Percentiles rank a stretch among this genome's conserved stretches.
phyloP scores from a whole-genome alignment of 139 green algal species.

The Chlorella sorokiniana region DNA sequence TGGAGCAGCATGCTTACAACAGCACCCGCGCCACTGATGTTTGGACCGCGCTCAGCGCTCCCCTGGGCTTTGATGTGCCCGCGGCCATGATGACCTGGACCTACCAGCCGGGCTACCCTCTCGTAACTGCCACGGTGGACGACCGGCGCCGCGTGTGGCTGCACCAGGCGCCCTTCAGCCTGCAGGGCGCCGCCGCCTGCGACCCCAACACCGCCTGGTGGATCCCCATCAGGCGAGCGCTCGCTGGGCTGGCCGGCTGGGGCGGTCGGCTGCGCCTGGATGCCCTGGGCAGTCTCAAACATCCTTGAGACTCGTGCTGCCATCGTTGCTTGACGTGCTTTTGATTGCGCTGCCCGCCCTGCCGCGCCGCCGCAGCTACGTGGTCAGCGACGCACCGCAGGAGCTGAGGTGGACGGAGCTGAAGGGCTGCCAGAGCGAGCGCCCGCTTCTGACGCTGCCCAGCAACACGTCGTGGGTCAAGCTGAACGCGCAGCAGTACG shows the following conservation, averaged over 20 bases:
- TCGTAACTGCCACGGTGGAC: slow-evolving; percentile 41
- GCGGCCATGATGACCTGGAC: slow-evolving; percentile 51
- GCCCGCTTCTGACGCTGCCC: background rate
- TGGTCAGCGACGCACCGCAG: background rate
- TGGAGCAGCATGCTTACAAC: slow-evolving; percentile 39
- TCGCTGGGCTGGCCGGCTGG: background rate
- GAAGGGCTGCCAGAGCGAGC: slow-evolving; percentile 14
- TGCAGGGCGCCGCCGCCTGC: slow-evolving; percentile 13
- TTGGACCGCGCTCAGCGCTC: slow-evolving; percentile 38
- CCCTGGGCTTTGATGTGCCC: background rate
- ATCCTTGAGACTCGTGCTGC: no score
- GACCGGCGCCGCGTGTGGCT: slow-evolving; percentile 3
- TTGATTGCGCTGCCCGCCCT: background rate
- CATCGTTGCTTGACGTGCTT: no score
- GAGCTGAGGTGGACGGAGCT: slow-evolving; percentile 37
- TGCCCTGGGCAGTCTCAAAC: no score
- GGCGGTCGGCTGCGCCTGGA: no score
- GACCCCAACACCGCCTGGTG: slow-evolving; percentile 42
- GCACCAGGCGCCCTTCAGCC: slow-evolving; percentile 37
- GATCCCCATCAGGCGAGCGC: slow-evolving; percentile 43
- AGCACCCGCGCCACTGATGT: slow-evolving; percentile 40
- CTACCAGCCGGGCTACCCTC: slow-evolving; percentile 53
- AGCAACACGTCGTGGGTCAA: slow-evolving; percentile 59
- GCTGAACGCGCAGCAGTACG: slow-evolving; percentile 70
- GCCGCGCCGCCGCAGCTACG: slow-evolving; percentile 13